A percentile compares a stretch with the other conserved stretches of the same genome.
phyloP scores from a whole-genome alignment of 1,284 basidiomycete genomes.

The Inonotus obliquus region DNA sequence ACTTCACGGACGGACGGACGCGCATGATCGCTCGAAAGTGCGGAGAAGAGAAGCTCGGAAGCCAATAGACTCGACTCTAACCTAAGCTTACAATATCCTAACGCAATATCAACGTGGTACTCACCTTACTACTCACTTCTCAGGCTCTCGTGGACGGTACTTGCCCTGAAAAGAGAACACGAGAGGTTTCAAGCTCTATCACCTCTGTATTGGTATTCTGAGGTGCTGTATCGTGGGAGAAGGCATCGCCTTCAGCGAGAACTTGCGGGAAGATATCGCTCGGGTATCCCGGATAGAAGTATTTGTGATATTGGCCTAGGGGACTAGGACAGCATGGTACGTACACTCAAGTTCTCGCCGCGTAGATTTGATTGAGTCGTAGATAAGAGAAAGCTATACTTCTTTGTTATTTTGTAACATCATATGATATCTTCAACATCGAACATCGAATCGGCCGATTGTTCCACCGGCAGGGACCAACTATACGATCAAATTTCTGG shows the following conservation, averaged over 20 bases:
- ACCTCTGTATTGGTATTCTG: not conserved
- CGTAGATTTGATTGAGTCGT: not conserved
- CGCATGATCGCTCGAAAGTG: slow-evolving; percentile 3
- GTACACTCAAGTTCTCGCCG: not conserved
- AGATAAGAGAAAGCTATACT: not conserved
- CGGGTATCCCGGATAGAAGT: not conserved
- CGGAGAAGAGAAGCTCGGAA: not conserved
- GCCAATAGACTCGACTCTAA: not conserved
- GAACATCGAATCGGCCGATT: too few species aligned
- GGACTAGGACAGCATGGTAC: not conserved
- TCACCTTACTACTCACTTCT: too few species aligned
- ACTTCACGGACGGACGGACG: not conserved
- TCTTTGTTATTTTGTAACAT: not conserved
- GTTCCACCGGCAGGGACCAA: too few species aligned
- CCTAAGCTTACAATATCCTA: not conserved
- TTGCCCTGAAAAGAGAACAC: too few species aligned
- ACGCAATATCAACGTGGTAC: too few species aligned
- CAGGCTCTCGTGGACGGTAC: too few species aligned
- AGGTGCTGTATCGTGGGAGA: not conserved
- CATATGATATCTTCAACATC: not conserved
- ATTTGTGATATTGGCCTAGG: not conserved
- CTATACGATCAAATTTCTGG: too few species aligned
- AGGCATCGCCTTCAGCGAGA: not conserved
- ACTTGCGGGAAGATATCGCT: not conserved
- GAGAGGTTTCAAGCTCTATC: not conserved